Evolutionary conservation across 78 protist genomes (phyloP).

Genomic region (Dictyostelium firmibasis): DNA sequence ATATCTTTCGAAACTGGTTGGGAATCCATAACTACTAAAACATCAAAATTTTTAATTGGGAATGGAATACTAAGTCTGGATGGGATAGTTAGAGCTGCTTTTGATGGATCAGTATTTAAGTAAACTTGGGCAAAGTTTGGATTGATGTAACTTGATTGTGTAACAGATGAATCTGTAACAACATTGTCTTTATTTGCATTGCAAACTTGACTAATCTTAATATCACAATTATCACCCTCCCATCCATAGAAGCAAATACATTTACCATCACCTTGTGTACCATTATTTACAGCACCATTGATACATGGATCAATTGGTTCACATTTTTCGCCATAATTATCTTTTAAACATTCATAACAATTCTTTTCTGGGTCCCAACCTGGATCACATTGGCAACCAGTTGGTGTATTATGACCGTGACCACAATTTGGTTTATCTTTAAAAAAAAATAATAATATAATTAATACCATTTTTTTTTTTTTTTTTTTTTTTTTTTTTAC

Average conservation of each 20-base stretch:
- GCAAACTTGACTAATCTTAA: background rate
- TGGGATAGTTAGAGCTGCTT: background rate
- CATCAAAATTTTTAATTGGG: background rate
- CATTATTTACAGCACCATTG: conserved; percentile 38
- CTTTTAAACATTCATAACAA: conserved; percentile 37
- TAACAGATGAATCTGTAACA: background rate
- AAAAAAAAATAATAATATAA: background rate
- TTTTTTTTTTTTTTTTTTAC: background rate
- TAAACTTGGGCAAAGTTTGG: conserved; percentile 9
- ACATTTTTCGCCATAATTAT: conserved; percentile 37
- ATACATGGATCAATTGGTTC: background rate
- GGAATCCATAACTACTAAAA: conserved; percentile 12
- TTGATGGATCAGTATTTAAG: background rate
- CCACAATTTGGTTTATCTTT: conserved; percentile 59
- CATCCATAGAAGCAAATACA: conserved; percentile 60
- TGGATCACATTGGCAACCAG: background rate
- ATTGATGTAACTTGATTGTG: background rate
- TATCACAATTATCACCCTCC: conserved; percentile 18
- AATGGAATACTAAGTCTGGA: conserved; percentile 2
- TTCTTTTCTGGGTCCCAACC: conserved; percentile 42
- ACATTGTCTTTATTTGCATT: background rate
- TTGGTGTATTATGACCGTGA: background rate
- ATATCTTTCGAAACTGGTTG: background rate
- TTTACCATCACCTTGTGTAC: conserved; percentile 45
- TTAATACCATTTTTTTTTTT: background rate